These are phyloP conservation scores for Salisapilia sapeloensis DNA, from an alignment of 352 stramenopile genomes.

Conservation along the genomic window DNA sequence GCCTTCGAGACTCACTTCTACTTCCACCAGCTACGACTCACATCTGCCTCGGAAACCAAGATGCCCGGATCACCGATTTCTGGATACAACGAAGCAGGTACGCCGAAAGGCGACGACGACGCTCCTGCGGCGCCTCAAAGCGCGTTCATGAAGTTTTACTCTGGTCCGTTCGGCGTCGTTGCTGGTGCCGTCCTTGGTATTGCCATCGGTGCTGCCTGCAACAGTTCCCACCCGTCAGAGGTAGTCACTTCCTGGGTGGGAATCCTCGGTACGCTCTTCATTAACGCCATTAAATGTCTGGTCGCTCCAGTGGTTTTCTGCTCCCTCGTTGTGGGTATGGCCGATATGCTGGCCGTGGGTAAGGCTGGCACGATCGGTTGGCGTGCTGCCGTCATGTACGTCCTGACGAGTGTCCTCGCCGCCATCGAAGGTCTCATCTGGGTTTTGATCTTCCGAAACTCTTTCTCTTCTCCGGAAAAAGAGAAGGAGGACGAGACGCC, in stretches of 20 bases:
- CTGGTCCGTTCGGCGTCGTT: conserved; percentile 14
- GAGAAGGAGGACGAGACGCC: conserved; percentile 1
- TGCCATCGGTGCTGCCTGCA: conserved; percentile 8
- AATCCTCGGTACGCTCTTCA: conserved; percentile 20
- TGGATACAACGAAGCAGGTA: too few relatives aligned
- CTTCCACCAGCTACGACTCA: too few relatives aligned
- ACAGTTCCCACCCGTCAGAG: conserved; percentile 3
- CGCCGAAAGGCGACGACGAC: too few relatives aligned
- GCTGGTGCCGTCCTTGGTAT: conserved; percentile 8
- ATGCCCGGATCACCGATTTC: too few relatives aligned
- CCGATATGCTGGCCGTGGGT: conserved; percentile 16
- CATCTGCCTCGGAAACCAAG: too few relatives aligned
- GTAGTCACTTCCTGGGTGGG: conserved; percentile 16
- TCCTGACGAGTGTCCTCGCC: conserved; percentile 13
- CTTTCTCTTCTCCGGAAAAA: conserved; percentile 7
- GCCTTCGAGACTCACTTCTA: too few relatives aligned
- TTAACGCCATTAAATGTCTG: conserved; percentile 25
- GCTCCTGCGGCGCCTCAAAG: too few relatives aligned
- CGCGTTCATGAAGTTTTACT: conserved; percentile 9
- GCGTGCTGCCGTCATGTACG: conserved; percentile 11
- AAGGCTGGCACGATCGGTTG: conserved; percentile 15
- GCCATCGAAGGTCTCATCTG: conserved; percentile 12
- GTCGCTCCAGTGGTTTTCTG: conserved; percentile 25
- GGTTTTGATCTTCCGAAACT: conserved; percentile 14
- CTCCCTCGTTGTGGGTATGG: conserved; percentile 19